phyloP scores from a whole-genome alignment of 2,329 filamentous ascomycete species.

The Xylariaceae sp. region DNA sequence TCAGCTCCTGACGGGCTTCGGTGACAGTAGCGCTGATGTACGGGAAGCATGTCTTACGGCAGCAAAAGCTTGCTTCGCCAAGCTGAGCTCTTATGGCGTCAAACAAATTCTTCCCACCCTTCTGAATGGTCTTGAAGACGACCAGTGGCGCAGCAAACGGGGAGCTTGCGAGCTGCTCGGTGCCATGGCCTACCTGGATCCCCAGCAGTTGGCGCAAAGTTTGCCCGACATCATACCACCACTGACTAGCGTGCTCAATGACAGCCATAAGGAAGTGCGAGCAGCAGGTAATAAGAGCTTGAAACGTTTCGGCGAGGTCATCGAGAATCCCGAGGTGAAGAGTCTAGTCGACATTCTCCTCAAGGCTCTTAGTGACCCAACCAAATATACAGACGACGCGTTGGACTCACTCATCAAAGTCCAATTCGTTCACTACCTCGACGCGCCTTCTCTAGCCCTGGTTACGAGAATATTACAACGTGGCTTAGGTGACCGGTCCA shows the following conservation, averaged over 20 bases:
- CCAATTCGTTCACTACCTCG: conserved; percentile 98
- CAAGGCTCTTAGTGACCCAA: conserved; percentile 96
- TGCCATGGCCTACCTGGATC: conserved; percentile 98
- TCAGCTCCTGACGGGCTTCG: conserved; percentile 86
- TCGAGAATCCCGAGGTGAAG: conserved; percentile 97
- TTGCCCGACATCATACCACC: conserved; percentile 97
- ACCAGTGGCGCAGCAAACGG: conserved; percentile 98
- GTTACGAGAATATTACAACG: conserved; percentile 95
- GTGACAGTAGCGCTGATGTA: conserved; percentile 86
- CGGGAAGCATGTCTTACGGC: conserved; percentile 92
- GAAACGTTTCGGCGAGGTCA: conserved; percentile 98
- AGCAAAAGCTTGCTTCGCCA: conserved; percentile 92
- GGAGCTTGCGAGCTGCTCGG: conserved; percentile 95
- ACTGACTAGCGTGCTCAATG: conserved; percentile 89
- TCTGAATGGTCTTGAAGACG: conserved; percentile 88
- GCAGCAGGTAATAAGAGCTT: conserved; percentile 91
- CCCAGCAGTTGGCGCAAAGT: conserved; percentile 89
- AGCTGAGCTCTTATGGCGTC: conserved; percentile 92
- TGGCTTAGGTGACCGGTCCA: conserved; percentile 86
- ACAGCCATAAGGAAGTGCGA: conserved; percentile 97
- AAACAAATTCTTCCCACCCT: conserved; percentile 92
- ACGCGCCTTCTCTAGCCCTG: conserved; percentile 91
- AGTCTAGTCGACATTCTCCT: conserved; percentile 87
- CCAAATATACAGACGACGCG: conserved; percentile 94
- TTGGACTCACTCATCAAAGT: conserved; percentile 95